Evolutionary conservation across 2,329 filamentous ascomycete genomes (phyloP).

Genomic region (Calonectria pseudoturangicola): DNA sequence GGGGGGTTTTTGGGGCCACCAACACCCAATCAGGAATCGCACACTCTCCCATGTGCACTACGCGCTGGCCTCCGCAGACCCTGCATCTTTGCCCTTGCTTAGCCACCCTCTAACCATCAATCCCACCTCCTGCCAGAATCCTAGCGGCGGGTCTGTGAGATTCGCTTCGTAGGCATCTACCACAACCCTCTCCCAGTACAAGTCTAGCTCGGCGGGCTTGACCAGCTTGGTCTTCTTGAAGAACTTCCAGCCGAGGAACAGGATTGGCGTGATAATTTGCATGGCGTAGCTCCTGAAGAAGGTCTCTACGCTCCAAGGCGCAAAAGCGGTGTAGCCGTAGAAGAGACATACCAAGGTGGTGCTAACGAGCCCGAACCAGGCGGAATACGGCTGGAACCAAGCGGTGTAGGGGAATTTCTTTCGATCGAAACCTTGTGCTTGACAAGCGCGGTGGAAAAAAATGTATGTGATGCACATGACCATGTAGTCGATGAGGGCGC

Average conservation of each 20-base stretch:
- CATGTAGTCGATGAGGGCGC: constrained; percentile 76
- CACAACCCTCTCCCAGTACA: constrained; percentile 39
- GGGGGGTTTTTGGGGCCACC: too few relatives aligned
- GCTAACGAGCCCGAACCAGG: constrained; percentile 64
- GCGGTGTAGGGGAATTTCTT: constrained; percentile 72
- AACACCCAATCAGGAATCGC: constrained; percentile 5
- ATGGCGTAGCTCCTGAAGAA: constrained; percentile 73
- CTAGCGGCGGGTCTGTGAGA: constrained; percentile 67
- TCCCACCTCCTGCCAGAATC: constrained; percentile 73
- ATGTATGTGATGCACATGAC: constrained; percentile 68
- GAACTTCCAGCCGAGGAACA: constrained; percentile 41
- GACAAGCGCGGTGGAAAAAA: constrained; percentile 69
- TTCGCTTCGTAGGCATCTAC: constrained; percentile 51
- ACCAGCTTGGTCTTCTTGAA: constrained; percentile 33
- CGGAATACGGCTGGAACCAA: constrained; percentile 74
- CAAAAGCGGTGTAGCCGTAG: constrained; percentile 72
- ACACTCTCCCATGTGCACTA: constrained; percentile 8
- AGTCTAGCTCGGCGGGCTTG: constrained; percentile 35
- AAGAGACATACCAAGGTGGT: constrained; percentile 27
- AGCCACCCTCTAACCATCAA: constrained; percentile 13
- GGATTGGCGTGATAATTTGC: constrained; percentile 47
- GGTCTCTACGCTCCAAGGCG: constrained; percentile 65
- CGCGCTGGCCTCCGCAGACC: background rate
- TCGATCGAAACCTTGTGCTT: constrained; percentile 71
- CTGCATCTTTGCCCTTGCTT: background rate